Base-by-base conservation (phyloP, 768 basidiomycete species). In the Saitozyma sp. region DNA sequence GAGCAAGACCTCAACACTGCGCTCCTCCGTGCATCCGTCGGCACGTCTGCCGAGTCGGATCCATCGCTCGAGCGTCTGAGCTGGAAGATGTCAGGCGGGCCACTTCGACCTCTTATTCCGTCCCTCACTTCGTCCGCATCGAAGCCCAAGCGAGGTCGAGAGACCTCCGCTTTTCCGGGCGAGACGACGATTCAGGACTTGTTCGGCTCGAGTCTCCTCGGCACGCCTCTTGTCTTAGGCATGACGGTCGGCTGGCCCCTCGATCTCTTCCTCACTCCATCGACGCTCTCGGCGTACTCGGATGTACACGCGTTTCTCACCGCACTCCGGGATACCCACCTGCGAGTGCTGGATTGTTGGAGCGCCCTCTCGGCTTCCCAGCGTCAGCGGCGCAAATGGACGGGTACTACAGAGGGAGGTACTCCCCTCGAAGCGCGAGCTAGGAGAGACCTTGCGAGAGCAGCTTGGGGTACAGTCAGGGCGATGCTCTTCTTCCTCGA, bases 401-500 rank as follows among this genome's bases (percentile, higher is more conserved):
- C 91, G 7, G 90, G 90, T 3, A 83, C 90, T 0, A 88, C 88
- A 5, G 92, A 93, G 75, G 92, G 92, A 9, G 91, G 91, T 2
- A 90, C 88, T 5, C 81, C 76, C 0, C 88, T 88, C 68, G 90
- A 91, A 68, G 56, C 56, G 13, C 80, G 86, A 49, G 83, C 83
- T 10, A 84, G 90, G 45, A 84, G 84, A 62, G 82, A 82, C 55
- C 83, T 92, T 17, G 81, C 91, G 60, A 83, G 92, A 61, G 88
- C 86, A 63, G 88, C 89, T 1, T 96, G 92, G 92, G 91, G 90
- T 1, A 84, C 89, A 39, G 88, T 92, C 8, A 81, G 91, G 71
- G 86, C 89, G 71, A 92, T 94, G 92, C 85, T 87, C 48, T 94
- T 91, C 91, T 94, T 93, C 74, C 81, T 95, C 61, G 91, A 93